A percentile compares a stretch with the other conserved stretches of the same genome.
Evolutionary conservation across 176 grass and related monocot species (phyloP).

Genomic region (Cymbopogon citratus): DNA sequence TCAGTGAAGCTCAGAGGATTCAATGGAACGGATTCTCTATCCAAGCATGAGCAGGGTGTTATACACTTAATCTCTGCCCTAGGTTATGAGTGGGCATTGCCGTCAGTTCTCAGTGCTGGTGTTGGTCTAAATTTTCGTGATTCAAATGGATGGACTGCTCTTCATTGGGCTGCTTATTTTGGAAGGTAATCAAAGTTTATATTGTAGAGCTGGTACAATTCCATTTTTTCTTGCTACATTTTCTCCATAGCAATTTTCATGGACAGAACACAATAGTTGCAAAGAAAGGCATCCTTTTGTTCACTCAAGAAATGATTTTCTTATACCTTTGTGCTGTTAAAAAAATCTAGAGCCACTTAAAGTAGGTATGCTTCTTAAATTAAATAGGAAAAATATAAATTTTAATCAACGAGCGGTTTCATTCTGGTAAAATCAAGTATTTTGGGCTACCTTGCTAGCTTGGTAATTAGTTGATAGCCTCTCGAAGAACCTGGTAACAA

Average conservation of each 20-base stretch:
- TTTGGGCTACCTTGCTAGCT: conserved; percentile 8
- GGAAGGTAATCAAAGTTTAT: conserved; percentile 61
- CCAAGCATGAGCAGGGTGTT: conserved; percentile 84
- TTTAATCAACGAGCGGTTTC: background rate
- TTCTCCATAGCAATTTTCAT: conserved; percentile 12
- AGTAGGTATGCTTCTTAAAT: background rate
- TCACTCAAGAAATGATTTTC: conserved; percentile 8
- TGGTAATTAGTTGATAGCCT: background rate
- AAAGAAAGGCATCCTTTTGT: background rate
- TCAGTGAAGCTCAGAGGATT: conserved; percentile 41
- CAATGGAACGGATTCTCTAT: conserved; percentile 43
- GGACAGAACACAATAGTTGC: background rate
- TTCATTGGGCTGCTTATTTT: conserved; percentile 98
- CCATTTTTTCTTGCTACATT: conserved; percentile 4
- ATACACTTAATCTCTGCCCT: conserved; percentile 86
- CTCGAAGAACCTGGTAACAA: background rate
- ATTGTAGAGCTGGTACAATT: background rate
- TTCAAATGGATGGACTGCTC: conserved; percentile 93
- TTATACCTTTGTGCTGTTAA: background rate
- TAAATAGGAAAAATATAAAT: background rate
- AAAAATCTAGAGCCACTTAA: background rate
- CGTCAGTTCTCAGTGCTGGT: conserved; percentile 54
- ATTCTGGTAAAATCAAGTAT: background rate
- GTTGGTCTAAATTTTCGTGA: conserved; percentile 95
- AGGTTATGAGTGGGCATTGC: conserved; percentile 86